Conservation (phyloP, 2,329 filamentous ascomycete species). For the Lecanicillium sp. region DNA sequence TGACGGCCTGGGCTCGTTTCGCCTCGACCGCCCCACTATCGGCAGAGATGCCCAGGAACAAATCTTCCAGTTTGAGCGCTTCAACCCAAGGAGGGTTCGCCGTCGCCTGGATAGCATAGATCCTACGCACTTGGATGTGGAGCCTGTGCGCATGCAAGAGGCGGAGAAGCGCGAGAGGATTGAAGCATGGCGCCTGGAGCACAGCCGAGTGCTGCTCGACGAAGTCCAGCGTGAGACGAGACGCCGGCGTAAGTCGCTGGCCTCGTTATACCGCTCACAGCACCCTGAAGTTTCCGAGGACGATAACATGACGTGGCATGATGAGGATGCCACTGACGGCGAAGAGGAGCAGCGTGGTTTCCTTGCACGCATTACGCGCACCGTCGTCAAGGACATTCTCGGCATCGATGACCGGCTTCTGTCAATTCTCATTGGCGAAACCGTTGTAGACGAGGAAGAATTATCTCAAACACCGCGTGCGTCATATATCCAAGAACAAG, state of each 20-base stretch:
- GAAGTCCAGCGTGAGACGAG: slow-evolving; percentile 83
- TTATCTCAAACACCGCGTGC: slow-evolving; percentile 40
- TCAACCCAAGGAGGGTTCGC: slow-evolving; percentile 63
- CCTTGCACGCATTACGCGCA: slow-evolving; percentile 74
- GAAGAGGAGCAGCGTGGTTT: slow-evolving; percentile 57
- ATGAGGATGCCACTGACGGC: slow-evolving; percentile 37
- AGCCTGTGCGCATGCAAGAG: slow-evolving; percentile 51
- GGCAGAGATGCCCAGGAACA: slow-evolving; percentile 65
- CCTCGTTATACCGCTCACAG: slow-evolving; percentile 28
- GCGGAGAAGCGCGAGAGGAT: slow-evolving; percentile 75
- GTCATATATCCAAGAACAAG: slow-evolving; percentile 24
- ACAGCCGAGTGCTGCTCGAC: slow-evolving; percentile 76
- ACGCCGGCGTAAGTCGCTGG: slow-evolving; percentile 56
- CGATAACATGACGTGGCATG: slow-evolving; percentile 43
- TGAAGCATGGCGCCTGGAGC: slow-evolving; percentile 86
- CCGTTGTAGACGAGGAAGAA: slow-evolving; percentile 44
- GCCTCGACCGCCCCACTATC: slow-evolving; percentile 47
- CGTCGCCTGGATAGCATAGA: slow-evolving; percentile 47
- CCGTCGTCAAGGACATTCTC: slow-evolving; percentile 81
- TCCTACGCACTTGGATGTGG: slow-evolving; percentile 39
- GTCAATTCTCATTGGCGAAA: slow-evolving; percentile 79
- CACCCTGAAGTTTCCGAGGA: slow-evolving; percentile 23
- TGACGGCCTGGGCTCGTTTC: slow-evolving; percentile 85
- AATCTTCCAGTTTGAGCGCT: slow-evolving; percentile 81
- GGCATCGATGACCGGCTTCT: slow-evolving; percentile 83